phyloP scores from a whole-genome alignment of 768 basidiomycete species.

The Cystofilobasidium ferigula region DNA sequence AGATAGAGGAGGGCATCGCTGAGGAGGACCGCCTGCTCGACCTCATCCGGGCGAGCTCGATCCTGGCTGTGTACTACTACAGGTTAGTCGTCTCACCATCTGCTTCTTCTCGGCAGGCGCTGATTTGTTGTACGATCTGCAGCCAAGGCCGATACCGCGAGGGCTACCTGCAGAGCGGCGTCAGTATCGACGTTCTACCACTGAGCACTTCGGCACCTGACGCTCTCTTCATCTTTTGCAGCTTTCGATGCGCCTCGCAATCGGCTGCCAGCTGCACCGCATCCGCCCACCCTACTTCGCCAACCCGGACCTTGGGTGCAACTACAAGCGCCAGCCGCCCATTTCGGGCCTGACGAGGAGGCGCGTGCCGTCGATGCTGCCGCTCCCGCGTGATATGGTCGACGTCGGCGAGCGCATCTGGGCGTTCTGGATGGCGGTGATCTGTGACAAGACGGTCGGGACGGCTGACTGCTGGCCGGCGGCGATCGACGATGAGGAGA shows the following conservation, averaged over 20 bases:
- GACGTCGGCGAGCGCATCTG: constrained; percentile 6
- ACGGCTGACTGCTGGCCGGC: background rate
- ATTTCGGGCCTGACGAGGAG: too few species aligned
- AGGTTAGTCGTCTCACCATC: too few species aligned
- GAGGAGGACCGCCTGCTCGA: background rate
- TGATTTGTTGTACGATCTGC: too few species aligned
- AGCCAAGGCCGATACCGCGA: background rate
- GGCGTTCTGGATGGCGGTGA: background rate
- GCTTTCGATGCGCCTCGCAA: background rate
- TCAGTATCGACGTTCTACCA: background rate
- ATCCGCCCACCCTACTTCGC: background rate
- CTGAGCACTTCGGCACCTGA: too few species aligned
- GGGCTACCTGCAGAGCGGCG: background rate
- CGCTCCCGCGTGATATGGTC: background rate
- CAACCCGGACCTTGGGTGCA: background rate
- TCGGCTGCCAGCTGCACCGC: background rate
- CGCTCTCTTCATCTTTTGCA: background rate
- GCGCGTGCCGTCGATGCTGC: background rate
- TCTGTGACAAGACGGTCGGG: background rate
- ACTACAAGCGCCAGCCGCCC: background rate
- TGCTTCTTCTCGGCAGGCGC: too few species aligned
- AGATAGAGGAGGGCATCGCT: background rate
- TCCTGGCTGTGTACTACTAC: background rate
- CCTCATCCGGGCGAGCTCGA: background rate
- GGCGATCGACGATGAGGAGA: background rate